Percentiles rank a stretch among this genome's conserved stretches.
Evolutionary conservation across 148 eudicot species (phyloP).

Genomic region (Silene uniflora): DNA sequence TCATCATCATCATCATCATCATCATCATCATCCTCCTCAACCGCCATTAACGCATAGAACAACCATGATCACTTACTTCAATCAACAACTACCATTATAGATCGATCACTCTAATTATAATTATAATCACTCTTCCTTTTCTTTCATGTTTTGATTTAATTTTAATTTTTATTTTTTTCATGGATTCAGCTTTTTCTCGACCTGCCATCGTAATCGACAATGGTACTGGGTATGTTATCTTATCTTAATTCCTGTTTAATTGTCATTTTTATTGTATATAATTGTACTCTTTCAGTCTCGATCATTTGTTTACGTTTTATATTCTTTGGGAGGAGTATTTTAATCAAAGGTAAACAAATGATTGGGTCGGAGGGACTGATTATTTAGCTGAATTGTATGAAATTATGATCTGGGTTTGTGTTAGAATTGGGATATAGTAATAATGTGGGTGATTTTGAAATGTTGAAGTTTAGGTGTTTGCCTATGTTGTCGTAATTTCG

Average conservation of each 20-base stretch:
- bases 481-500: background rate
- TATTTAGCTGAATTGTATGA: background rate
- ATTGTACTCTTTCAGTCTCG: too few species aligned
- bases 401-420: slow-evolving; percentile 13
- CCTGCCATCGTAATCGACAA: slow-evolving; percentile 93
- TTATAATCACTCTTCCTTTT: slow-evolving; percentile 1
- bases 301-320: too few species aligned
- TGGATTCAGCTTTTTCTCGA: slow-evolving; percentile 75
- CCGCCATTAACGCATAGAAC: background rate
- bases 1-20: background rate
- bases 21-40: background rate
- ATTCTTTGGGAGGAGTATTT: too few species aligned
- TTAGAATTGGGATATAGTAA: background rate
- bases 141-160: slow-evolving; percentile 3
- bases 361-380: too few species aligned
- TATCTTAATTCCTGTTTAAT: background rate
- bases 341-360: too few species aligned
- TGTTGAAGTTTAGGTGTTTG: background rate
- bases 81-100: slow-evolving; percentile 44
- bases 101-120: slow-evolving; percentile 29
- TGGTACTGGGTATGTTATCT: slow-evolving; percentile 69
- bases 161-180: slow-evolving; percentile 5
- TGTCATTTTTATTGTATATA: background rate
- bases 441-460: background rate
- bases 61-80: slow-evolving; percentile 18